These are phyloP conservation scores for Triticum monococcum DNA, from an alignment of 176 grass and related monocot species.

Conservation along the genomic window DNA sequence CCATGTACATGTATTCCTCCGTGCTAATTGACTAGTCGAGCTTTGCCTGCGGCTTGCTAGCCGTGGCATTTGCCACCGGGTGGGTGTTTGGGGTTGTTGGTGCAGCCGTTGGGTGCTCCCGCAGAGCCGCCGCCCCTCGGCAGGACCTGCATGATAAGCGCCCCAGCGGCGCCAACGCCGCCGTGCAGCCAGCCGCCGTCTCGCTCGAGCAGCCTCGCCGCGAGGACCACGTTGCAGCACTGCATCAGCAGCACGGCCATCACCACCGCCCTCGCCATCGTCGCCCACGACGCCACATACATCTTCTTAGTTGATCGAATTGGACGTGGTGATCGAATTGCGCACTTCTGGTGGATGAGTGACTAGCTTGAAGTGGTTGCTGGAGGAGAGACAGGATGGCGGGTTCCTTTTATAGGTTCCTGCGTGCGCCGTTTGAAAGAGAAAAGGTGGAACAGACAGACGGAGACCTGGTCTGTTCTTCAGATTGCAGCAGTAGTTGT, in stretches of 20 bases:
- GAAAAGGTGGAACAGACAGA: not conserved
- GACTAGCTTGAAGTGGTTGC: not conserved
- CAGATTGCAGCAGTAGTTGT: not conserved
- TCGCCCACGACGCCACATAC: not conserved
- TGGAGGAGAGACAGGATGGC: not conserved
- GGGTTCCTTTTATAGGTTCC: not conserved
- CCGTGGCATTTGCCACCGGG: not conserved
- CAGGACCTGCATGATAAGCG: not conserved
- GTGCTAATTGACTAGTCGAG: not conserved
- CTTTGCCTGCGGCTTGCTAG: not conserved
- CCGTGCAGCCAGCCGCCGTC: not conserved
- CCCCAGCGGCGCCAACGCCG: not conserved
- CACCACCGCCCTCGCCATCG: not conserved
- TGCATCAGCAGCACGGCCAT: slow-evolving; percentile 21
- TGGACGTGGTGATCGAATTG: not conserved
- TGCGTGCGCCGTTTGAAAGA: not conserved
- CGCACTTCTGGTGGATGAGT: not conserved
- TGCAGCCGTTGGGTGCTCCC: not conserved
- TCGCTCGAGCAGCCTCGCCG: not conserved
- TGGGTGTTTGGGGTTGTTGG: not conserved
- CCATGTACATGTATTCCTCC: not conserved
- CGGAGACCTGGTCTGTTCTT: not conserved
- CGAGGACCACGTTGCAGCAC: slow-evolving; percentile 5
- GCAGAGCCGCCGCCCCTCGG: not conserved
- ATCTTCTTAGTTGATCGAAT: not conserved